These are phyloP conservation scores for Geranium brycei DNA, from an alignment of 345 rosid species.

Conservation along the genomic window DNA sequence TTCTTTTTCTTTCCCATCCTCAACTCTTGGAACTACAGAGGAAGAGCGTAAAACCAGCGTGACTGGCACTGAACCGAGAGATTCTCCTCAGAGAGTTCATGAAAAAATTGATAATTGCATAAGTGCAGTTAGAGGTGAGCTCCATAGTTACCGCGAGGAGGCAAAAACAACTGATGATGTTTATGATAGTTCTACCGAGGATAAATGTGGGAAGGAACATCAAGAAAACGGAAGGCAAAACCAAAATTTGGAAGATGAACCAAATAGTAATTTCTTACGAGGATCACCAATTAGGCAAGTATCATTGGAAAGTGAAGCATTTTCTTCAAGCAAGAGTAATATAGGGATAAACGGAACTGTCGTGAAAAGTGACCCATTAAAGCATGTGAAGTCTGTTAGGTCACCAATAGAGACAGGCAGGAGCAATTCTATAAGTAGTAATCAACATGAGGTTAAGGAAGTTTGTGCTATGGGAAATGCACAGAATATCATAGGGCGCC, in stretches of 20 bases:
- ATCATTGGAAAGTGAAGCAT: conserved; percentile 10
- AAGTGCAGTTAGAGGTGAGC: not conserved
- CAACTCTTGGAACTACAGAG: conserved; percentile 13
- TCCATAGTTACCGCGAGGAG: not conserved
- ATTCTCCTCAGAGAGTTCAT: conserved; percentile 15
- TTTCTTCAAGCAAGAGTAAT: conserved; percentile 19
- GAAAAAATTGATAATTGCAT: conserved; percentile 6
- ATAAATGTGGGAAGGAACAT: conserved; percentile 7
- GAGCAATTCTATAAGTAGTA: conserved; percentile 30
- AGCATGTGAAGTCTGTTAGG: conserved; percentile 65
- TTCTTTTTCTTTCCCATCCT: conserved; percentile 18
- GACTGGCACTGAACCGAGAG: conserved; percentile 8
- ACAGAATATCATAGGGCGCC: conserved; percentile 19
- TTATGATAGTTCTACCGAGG: conserved; percentile 16
- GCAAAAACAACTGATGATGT: conserved; percentile 11
- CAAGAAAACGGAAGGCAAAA: conserved; percentile 15
- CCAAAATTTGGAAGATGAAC: conserved; percentile 17
- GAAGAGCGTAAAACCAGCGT: conserved; percentile 14
- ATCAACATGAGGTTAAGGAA: conserved; percentile 28
- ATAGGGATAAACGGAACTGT: conserved; percentile 23
- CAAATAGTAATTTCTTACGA: conserved; percentile 9
- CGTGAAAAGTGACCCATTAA: conserved; percentile 36
- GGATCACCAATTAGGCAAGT: conserved; percentile 13
- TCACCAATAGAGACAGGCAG: conserved; percentile 40
- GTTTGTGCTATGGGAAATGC: conserved; percentile 13